phyloP scores from a whole-genome alignment of 2,329 filamentous ascomycete species.

The Colletotrichum sp. region DNA sequence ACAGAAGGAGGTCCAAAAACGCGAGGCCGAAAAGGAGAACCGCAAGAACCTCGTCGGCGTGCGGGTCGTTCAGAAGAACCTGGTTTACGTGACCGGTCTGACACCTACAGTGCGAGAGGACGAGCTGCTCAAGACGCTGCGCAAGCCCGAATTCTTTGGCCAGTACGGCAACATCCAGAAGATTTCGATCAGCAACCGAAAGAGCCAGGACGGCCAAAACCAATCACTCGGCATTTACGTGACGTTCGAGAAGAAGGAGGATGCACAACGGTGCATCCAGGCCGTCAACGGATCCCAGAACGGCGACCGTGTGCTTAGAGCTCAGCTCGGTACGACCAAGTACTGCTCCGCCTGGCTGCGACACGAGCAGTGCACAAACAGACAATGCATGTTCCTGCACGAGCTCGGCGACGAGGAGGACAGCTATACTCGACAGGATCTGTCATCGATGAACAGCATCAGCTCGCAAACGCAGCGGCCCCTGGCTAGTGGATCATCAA shows the following conservation, averaged over 20 bases:
- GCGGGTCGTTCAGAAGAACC: slow-evolving; percentile 95
- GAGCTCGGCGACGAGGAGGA: slow-evolving; percentile 98
- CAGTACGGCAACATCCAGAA: slow-evolving; percentile 99
- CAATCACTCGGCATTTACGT: slow-evolving; percentile 97
- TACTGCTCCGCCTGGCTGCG: slow-evolving; percentile 98
- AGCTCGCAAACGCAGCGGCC: slow-evolving; percentile 77
- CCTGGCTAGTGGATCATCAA: slow-evolving; percentile 36
- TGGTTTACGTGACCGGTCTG: slow-evolving; percentile 96
- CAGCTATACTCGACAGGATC: slow-evolving; percentile 91
- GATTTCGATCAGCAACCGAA: slow-evolving; percentile 97
- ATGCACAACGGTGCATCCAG: slow-evolving; percentile 87
- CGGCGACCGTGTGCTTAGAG: slow-evolving; percentile 83
- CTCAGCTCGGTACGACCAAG: slow-evolving; percentile 87
- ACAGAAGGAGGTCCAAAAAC: slow-evolving; percentile 95
- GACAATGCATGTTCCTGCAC: slow-evolving; percentile 97
- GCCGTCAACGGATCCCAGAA: slow-evolving; percentile 94
- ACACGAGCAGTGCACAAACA: slow-evolving; percentile 92
- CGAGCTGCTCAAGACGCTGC: slow-evolving; percentile 86
- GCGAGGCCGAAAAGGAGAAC: slow-evolving; percentile 93
- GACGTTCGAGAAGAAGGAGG: slow-evolving; percentile 92
- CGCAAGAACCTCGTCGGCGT: slow-evolving; percentile 96
- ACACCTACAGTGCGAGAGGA: slow-evolving; percentile 93
- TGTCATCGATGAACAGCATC: slow-evolving; percentile 93
- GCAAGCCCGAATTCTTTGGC: slow-evolving; percentile 92
- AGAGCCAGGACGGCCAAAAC: slow-evolving; percentile 75